Percentiles rank a stretch among this genome's conserved stretches.
These are phyloP conservation scores for Lachnellula arida DNA, from an alignment of 2,329 filamentous ascomycete genomes.

Conservation along the genomic window DNA sequence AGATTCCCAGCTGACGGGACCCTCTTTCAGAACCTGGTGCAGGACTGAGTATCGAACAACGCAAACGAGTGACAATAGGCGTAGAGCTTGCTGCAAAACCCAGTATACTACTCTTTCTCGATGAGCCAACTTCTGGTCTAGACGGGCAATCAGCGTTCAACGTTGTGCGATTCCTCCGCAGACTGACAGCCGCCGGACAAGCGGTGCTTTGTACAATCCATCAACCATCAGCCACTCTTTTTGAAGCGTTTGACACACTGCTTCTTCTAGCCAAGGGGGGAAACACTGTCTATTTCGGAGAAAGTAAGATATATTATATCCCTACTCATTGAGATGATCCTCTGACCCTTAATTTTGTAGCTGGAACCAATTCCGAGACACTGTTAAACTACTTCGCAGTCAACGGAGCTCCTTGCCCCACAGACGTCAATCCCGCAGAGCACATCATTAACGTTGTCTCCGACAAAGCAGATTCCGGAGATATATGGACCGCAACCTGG, in stretches of 20 bases:
- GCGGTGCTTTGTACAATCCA: slow-evolving; percentile 52
- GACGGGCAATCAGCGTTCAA: slow-evolving; percentile 61
- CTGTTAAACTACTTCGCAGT: slow-evolving; percentile 49
- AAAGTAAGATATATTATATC: slow-evolving; percentile 56
- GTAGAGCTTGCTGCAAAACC: slow-evolving; percentile 54
- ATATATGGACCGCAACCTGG: slow-evolving; percentile 50
- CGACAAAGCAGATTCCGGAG: slow-evolving; percentile 60
- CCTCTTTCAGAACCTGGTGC: slow-evolving; percentile 32
- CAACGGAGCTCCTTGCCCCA: slow-evolving; percentile 42
- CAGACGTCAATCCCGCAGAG: slow-evolving; percentile 39
- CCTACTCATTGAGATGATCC: slow-evolving; percentile 41
- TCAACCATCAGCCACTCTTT: slow-evolving; percentile 49
- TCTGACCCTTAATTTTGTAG: no score
- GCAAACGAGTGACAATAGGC: slow-evolving; percentile 58
- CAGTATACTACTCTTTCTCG: slow-evolving; percentile 55
- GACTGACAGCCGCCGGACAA: slow-evolving; percentile 51
- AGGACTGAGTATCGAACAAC: slow-evolving; percentile 57
- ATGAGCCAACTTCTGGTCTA: slow-evolving; percentile 57
- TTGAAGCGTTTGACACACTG: slow-evolving; percentile 54
- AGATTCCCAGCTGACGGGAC: no score
- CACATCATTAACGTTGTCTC: slow-evolving; percentile 42
- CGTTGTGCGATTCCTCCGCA: slow-evolving; percentile 57
- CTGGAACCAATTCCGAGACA: no score
- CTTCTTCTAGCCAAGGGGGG: slow-evolving; percentile 61
- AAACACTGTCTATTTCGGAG: slow-evolving; percentile 64